These are phyloP conservation scores for Arthrinium puccinioides DNA, from an alignment of 2,329 filamentous ascomycete genomes.

Conservation along the genomic window DNA sequence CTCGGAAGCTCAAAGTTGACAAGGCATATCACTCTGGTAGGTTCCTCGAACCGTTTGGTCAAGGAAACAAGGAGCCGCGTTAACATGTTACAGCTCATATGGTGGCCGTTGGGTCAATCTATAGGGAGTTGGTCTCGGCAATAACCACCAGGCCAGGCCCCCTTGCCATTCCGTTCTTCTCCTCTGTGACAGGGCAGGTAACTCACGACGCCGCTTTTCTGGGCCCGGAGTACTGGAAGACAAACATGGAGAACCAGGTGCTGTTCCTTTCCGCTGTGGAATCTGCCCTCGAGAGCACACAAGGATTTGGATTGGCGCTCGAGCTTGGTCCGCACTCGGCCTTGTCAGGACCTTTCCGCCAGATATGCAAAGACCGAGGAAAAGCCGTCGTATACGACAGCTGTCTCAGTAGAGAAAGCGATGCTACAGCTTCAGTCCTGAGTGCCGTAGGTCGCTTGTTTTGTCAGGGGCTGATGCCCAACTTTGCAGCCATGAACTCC, in stretches of 20 bases:
- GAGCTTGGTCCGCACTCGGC: slow-evolving; percentile 20
- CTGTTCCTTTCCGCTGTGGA: not conserved
- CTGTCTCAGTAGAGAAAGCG: slow-evolving; percentile 11
- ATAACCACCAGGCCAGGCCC: too few species aligned
- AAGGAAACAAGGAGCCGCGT: too few species aligned
- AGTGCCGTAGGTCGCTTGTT: slow-evolving; percentile 13
- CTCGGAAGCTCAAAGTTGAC: not conserved
- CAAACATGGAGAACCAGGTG: slow-evolving; percentile 3
- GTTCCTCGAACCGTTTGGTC: not conserved
- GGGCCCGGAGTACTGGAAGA: slow-evolving; percentile 2
- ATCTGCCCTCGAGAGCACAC: slow-evolving; percentile 16
- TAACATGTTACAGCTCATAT: too few species aligned
- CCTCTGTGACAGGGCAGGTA: slow-evolving; percentile 14
- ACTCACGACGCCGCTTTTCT: slow-evolving; percentile 1
- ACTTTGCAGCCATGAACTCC: slow-evolving; percentile 5
- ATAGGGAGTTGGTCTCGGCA: too few species aligned
- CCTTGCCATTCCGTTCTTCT: slow-evolving; percentile 1
- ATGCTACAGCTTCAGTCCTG: slow-evolving; percentile 8
- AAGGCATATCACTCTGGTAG: slow-evolving; percentile 3
- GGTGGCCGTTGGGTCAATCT: too few species aligned
- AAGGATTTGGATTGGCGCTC: slow-evolving; percentile 9
- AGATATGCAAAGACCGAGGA: slow-evolving; percentile 14
- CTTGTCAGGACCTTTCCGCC: slow-evolving; percentile 18
- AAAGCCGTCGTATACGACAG: slow-evolving; percentile 8
- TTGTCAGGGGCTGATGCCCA: slow-evolving; percentile 9